Conservation (phyloP, 441 rosid species). For the Corymbia citriodora region DNA sequence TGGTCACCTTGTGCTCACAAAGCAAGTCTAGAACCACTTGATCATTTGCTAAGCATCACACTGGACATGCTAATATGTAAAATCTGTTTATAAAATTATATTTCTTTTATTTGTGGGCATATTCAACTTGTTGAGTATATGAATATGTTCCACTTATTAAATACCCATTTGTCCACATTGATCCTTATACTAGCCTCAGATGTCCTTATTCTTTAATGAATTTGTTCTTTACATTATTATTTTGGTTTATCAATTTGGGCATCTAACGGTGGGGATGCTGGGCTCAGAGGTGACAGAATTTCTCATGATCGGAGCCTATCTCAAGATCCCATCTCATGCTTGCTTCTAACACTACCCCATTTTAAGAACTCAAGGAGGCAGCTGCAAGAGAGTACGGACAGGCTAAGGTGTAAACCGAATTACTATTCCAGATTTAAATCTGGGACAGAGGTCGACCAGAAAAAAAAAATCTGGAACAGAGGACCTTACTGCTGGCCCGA, state of each 20-base stretch:
- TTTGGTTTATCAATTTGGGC: background rate
- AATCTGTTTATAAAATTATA: background rate
- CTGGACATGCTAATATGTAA: background rate
- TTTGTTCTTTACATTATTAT: background rate
- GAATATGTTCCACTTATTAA: background rate
- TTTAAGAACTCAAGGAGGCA: background rate
- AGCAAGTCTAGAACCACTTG: background rate
- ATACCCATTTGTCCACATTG: background rate
- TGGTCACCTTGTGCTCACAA: background rate
- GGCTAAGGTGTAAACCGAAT: background rate
- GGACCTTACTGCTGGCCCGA: background rate
- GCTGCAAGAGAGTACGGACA: background rate
- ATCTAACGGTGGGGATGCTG: background rate
- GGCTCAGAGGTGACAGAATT: background rate
- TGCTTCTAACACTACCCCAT: background rate
- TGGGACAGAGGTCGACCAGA: background rate
- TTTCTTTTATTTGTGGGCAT: background rate
- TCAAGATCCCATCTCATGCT: background rate
- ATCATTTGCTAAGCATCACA: background rate
- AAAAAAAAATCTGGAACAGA: background rate
- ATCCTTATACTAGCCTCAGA: background rate
- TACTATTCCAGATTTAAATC: background rate
- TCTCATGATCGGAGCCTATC: background rate
- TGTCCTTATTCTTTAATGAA: background rate
- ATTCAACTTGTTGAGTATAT: background rate